A percentile compares a stretch with the other conserved stretches of the same genome.
Conservation (phyloP, 139 green algal species). For the Limnomonas spitsbergensis region DNA sequence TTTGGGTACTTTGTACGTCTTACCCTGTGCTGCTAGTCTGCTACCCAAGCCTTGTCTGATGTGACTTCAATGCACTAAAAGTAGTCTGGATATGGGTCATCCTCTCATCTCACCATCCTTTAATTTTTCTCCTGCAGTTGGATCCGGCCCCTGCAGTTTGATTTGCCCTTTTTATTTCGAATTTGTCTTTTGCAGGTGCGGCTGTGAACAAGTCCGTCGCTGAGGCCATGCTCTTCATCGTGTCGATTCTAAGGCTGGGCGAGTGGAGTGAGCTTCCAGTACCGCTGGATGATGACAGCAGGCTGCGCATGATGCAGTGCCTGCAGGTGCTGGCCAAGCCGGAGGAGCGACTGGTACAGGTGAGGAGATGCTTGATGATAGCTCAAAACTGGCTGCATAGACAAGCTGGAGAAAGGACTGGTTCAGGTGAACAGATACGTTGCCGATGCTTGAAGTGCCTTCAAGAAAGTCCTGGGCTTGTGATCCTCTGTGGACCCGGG, state of each 20-base stretch:
- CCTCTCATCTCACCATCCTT: no score
- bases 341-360: slow-evolving; percentile 24
- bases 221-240: slow-evolving; percentile 79
- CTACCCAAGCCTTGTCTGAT: no score
- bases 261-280: slow-evolving; percentile 41
- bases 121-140: no score
- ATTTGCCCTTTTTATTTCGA: no score
- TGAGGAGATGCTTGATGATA: slow-evolving; percentile 12
- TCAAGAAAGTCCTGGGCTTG: not conserved
- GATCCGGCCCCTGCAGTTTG: no score
- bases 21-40: no score
- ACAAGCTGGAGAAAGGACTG: not conserved
- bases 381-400: not conserved
- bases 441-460: not conserved
- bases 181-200: no score
- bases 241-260: slow-evolving; percentile 81
- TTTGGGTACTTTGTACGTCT: no score
- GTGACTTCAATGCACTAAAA: no score
- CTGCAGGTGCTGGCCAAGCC: slow-evolving; percentile 57
- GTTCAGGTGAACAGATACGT: not conserved
- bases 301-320: slow-evolving; percentile 78
- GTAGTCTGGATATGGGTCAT: no score
- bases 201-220: slow-evolving; percentile 59
- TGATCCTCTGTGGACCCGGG: not conserved
- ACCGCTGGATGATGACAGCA: slow-evolving; percentile 74